Evolutionary conservation across 2,329 filamentous ascomycete species (phyloP), one percentile per base, ranked within the genome.

Genomic region (Talaromyces islandicus): DNA sequence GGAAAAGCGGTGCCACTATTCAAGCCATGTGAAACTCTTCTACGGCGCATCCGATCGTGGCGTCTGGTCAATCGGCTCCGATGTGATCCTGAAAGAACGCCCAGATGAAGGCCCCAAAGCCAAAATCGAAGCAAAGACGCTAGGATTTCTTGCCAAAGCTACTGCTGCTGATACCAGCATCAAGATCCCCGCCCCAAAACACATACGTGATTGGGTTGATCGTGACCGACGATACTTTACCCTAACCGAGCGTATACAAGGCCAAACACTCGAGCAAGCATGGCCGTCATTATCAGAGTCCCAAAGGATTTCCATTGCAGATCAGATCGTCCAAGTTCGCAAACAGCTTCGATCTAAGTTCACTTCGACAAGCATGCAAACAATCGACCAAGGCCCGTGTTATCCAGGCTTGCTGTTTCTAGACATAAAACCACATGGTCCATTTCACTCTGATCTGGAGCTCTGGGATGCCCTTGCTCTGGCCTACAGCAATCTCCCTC

Each of bases 11-110:
- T 64, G 63, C 35, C 17, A 55, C 19, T 67, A 67, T 58, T 14
- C 62, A 51, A 67, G 67, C 41, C 46, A 64, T 48, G 57, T 65
- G 14, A 61, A 63, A 58, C 60, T 71, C 12, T 68, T 70, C 64
- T 70, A 70, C 54, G 66, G 59, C 19, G 64, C 61, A 3, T 59
- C 64, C 56, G 56, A 70, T 48, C 68, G 68, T 12, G 70, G 66
- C 1, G 66, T 68, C 14, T 73, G 70, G 69, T 67, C 66, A 3
- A n/a, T 73, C 24, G 71, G 71, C 5, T 69, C 69, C 14, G 63
- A 66, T 0, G 48, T 69, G 21, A 68, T 73, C 19, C 38, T 73
- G 4, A 73, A 72, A 62, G 68, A 73, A 32, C 61, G 65, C 51
- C 60, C 51, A 7, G 38, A 53, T 4, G 52, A 60, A 58, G 46